Conservation (phyloP, 75 land plant species). For the Selaginella tamariscina region DNA sequence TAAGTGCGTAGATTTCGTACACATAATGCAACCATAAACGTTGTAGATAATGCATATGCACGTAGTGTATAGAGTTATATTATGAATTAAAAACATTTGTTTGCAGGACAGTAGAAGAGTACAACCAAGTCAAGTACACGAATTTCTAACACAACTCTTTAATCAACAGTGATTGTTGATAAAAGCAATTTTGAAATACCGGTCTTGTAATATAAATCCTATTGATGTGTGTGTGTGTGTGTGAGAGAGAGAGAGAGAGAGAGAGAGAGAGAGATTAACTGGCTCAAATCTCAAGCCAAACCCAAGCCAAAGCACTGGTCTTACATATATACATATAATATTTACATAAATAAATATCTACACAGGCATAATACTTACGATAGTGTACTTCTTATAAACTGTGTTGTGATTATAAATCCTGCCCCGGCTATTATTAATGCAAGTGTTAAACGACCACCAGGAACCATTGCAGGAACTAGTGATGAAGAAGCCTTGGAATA, state of each 20-base stretch:
- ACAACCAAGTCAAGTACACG: no score
- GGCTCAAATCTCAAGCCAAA: no score
- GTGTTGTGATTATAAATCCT: slow-evolving; percentile 54
- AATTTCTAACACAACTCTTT: no score
- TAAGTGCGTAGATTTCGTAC: background rate
- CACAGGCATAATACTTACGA: slow-evolving; percentile 9
- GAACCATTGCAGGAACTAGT: slow-evolving; percentile 45
- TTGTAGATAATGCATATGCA: background rate
- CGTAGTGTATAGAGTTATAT: background rate
- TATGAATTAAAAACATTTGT: background rate
- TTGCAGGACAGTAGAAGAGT: background rate
- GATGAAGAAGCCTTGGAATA: slow-evolving; percentile 31
- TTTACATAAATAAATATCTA: background rate
- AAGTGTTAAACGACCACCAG: slow-evolving; percentile 74
- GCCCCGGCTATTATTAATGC: slow-evolving; percentile 55
- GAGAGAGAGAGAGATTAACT: no score
- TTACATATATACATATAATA: background rate
- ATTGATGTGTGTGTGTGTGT: no score
- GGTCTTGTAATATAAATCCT: background rate
- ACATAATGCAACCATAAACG: background rate
- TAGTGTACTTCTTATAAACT: slow-evolving; percentile 34
- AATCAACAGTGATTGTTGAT: no score
- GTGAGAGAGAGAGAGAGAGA: no score
- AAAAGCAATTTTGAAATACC: background rate
- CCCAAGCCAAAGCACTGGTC: background rate